Conservation (phyloP, 2,329 filamentous ascomycete genomes). For the Aspergillus udagawae region DNA sequence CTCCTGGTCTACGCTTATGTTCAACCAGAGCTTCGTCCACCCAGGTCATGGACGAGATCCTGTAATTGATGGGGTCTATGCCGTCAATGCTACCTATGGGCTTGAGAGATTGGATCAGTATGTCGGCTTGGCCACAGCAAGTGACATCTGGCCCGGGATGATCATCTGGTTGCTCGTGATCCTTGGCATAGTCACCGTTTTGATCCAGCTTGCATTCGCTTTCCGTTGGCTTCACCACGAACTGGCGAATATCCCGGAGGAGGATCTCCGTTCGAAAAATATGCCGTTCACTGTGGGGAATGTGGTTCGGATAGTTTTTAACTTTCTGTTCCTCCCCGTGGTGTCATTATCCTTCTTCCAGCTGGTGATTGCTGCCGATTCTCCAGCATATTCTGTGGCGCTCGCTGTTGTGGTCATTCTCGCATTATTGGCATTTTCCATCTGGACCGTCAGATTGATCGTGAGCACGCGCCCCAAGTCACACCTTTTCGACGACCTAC, state of each 20-base stretch:
- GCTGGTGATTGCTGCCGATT: constrained; percentile 68
- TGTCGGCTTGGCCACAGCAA: constrained; percentile 69
- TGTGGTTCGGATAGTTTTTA: constrained; percentile 80
- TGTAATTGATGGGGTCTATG: constrained; percentile 81
- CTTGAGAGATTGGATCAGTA: constrained; percentile 75
- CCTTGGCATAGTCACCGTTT: constrained; percentile 60
- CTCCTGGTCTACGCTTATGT: constrained; percentile 86
- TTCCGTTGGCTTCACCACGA: constrained; percentile 71
- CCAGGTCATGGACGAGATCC: constrained; percentile 61
- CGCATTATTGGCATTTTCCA: constrained; percentile 66
- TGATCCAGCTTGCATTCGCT: constrained; percentile 74
- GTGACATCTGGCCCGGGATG: constrained; percentile 92
- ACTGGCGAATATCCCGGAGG: constrained; percentile 68
- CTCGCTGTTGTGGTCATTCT: constrained; percentile 72
- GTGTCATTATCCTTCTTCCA: constrained; percentile 88
- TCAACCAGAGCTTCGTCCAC: constrained; percentile 84
- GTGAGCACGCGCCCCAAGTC: constrained; percentile 75
- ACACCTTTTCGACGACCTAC: constrained; percentile 87
- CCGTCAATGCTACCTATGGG: constrained; percentile 72
- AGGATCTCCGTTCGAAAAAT: constrained; percentile 88
- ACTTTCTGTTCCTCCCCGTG: constrained; percentile 85
- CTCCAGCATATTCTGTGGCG: constrained; percentile 66
- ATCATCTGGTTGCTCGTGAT: constrained; percentile 84
- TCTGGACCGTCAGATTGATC: constrained; percentile 78
- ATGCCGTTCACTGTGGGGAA: constrained; percentile 79